These are phyloP conservation scores for Bryopsis sp. DNA, from an alignment of 139 green algal genomes.

Conservation along the genomic window DNA sequence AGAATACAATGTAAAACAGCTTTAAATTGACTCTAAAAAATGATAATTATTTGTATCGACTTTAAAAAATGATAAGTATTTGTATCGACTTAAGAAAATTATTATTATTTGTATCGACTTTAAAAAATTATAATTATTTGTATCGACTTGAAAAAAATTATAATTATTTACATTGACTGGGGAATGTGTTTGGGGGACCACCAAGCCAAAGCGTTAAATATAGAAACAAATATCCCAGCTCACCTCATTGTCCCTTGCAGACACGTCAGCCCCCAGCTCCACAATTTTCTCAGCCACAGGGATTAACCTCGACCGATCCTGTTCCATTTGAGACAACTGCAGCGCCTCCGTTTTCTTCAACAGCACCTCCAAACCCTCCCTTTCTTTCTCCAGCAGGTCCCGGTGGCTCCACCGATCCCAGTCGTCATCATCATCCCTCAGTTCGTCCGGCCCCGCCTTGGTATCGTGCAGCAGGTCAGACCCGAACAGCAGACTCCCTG, in stretches of 20 bases:
- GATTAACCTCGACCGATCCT: constrained; percentile 37
- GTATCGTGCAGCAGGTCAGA: neutral
- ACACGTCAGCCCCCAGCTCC: constrained; percentile 32
- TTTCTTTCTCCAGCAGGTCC: constrained; percentile 9
- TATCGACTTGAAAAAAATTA: too few relatives aligned
- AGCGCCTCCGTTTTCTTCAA: constrained; percentile 35
- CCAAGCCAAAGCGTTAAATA: too few relatives aligned
- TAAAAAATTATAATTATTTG: too few relatives aligned
- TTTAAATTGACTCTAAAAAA: too few relatives aligned
- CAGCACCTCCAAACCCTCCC: constrained; percentile 33
- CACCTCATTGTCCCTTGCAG: constrained; percentile 40
- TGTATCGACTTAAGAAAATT: too few relatives aligned
- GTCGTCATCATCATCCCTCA: constrained; percentile 4
- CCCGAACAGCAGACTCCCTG: constrained; percentile 8
- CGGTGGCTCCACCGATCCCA: constrained; percentile 16
- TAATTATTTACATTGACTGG: too few relatives aligned
- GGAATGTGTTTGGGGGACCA: too few relatives aligned
- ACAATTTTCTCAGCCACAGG: constrained; percentile 41
- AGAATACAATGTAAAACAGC: too few relatives aligned
- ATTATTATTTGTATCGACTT: too few relatives aligned
- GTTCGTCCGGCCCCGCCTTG: neutral
- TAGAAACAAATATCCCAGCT: too few relatives aligned
- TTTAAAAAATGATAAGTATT: too few relatives aligned
- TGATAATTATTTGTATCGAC: too few relatives aligned
- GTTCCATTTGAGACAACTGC: constrained; percentile 35